These are phyloP conservation scores for Papiliotrema laurentii DNA, from an alignment of 1,284 basidiomycete genomes.

Conservation along the genomic window DNA sequence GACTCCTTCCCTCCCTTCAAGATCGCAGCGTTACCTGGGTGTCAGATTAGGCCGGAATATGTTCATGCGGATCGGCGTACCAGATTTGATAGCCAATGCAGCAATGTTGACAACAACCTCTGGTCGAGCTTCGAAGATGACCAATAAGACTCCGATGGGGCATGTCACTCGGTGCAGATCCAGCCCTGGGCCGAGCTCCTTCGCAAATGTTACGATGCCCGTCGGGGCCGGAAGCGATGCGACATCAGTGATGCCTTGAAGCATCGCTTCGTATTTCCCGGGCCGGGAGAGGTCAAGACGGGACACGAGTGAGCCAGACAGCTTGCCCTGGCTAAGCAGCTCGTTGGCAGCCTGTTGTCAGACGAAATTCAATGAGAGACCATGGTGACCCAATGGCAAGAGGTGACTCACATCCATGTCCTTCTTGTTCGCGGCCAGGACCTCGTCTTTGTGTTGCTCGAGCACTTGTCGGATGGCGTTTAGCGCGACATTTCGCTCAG, in stretches of 20 bases:
- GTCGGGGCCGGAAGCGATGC: conserved; percentile 80
- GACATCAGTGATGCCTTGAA: conserved; percentile 85
- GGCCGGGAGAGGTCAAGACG: conserved; percentile 78
- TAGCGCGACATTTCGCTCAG: conserved; percentile 67
- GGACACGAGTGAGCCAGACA: conserved; percentile 74
- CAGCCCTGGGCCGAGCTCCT: conserved; percentile 75
- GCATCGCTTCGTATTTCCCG: conserved; percentile 92
- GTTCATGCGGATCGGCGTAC: conserved; percentile 50
- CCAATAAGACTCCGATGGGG: conserved; percentile 91
- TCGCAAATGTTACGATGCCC: conserved; percentile 81
- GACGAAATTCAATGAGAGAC: neutral
- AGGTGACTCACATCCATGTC: conserved; percentile 64
- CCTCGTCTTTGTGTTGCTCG: conserved; percentile 58
- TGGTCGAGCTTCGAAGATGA: conserved; percentile 96
- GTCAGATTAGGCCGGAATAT: neutral
- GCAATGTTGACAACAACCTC: conserved; percentile 99
- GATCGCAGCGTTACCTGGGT: conserved; percentile 82
- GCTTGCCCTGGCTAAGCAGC: conserved; percentile 74
- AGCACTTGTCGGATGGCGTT: conserved; percentile 65
- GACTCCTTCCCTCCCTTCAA: conserved; percentile 97
- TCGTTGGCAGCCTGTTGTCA: conserved; percentile 71
- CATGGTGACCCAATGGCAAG: neutral
- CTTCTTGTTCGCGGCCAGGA: conserved; percentile 70
- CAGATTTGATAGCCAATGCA: conserved; percentile 91
- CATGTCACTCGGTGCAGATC: conserved; percentile 93